Base-by-base conservation (phyloP, 305 asterid species). In the Andrographis paniculata region DNA sequence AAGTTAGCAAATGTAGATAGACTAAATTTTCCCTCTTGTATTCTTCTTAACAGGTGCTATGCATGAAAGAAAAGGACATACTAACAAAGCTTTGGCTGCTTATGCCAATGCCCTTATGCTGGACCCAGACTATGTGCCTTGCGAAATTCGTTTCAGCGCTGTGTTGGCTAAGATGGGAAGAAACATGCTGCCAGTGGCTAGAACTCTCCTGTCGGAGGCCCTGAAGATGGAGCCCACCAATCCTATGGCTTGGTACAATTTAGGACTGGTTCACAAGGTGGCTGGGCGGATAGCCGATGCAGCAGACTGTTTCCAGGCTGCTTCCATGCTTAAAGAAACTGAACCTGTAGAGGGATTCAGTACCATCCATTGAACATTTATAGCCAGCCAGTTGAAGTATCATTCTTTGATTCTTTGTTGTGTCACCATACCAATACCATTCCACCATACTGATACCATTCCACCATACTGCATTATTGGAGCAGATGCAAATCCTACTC, bases 301-400 rank as follows among this genome's bases (percentile, higher is more conserved):
- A 21, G 92, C 69, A n/a, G 98, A 91, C 64, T 86, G 96, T 69
- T 91, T 86, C 67, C 96, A 91, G 78, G 96, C 96, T 47, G 94
- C 98, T 48, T 80, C 92, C 21, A 67, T 86, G 76, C 98, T 91
- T 24, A 83, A 80, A 61, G 96, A 91, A 65, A 82, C 88, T 4
- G 94, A 82, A 50, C 98, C 98, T 0, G 42, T 86, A 1, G 98
- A 91, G 77, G 66, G 81, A 53, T 86, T 91, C 74, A 63, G 83
- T 69, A 68, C 86, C 44, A 44, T 85, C 58, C 50, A 60, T 59
- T 88, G 77, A 77, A 5, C 42, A 21, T 43, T 22, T 4, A 24
- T 24, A 20, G 5, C 35, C 37, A 40, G 41, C 33, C 31, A 43
- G 27, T 9, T 21, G 45, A 37, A 52, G 28, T 53, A n/a, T 51